Conservation (phyloP, 345 rosid species). For the Conringia planisiliqua region DNA sequence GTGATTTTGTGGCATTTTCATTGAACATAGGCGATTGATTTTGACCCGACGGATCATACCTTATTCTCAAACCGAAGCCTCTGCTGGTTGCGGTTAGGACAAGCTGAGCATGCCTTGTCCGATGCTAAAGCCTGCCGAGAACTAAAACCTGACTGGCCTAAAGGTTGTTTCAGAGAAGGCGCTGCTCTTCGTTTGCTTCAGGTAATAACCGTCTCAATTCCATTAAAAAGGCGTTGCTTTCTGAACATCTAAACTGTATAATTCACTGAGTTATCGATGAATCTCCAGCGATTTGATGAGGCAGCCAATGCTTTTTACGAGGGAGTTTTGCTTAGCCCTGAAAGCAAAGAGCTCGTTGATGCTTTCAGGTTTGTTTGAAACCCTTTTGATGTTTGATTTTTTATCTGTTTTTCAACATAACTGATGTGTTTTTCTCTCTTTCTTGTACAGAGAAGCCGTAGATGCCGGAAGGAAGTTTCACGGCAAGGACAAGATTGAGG, state of each 20-base stretch:
- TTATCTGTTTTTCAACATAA: neutral
- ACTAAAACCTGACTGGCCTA: conserved; percentile 75
- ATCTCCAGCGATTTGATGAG: conserved; percentile 68
- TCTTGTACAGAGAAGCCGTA: conserved; percentile 67
- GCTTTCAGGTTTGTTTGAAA: conserved; percentile 65
- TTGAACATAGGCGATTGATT: conserved; percentile 70
- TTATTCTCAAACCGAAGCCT: conserved; percentile 82
- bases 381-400: neutral
- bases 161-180: conserved; percentile 92
- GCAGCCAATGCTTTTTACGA: conserved; percentile 85
- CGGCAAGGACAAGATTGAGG: conserved; percentile 36
- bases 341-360: conserved; percentile 57
- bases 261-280: neutral
- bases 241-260: neutral
- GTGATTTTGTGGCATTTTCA: conserved; percentile 11
- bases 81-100: conserved; percentile 74
- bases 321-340: conserved; percentile 76
- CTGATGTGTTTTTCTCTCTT: neutral
- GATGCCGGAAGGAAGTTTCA: conserved; percentile 74
- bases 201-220: conserved; percentile 36
- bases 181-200: conserved; percentile 74
- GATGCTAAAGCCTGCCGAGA: conserved; percentile 78
- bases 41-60: conserved; percentile 71
- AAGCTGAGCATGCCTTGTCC: conserved; percentile 70
- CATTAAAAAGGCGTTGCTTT: neutral